Percentiles rank a stretch among this genome's conserved stretches.
phyloP scores from a whole-genome alignment of 1,139 yeast genomes.

The Waltiozyma sp. region DNA sequence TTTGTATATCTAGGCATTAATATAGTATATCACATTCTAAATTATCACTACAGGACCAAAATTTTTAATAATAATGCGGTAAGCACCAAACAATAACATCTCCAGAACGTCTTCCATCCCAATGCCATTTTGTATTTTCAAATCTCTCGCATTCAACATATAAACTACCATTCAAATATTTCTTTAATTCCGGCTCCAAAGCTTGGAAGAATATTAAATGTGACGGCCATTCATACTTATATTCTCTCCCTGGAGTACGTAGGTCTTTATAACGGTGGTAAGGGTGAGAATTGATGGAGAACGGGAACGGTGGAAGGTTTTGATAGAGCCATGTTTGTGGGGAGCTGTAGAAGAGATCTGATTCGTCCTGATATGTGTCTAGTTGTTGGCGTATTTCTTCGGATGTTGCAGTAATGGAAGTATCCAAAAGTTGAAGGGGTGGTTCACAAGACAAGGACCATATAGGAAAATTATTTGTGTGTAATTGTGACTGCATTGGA shows the following conservation, averaged over 20 bases:
- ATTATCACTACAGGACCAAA: too few species aligned
- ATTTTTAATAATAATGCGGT: slow-evolving; percentile 22
- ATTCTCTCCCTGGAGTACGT: slow-evolving; percentile 18
- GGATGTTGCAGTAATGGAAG: slow-evolving; percentile 4
- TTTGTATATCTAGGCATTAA: too few species aligned
- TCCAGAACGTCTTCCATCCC: slow-evolving; percentile 77
- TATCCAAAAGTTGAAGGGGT: slow-evolving; percentile 39
- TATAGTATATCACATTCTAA: too few species aligned
- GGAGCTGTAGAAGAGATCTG: slow-evolving; percentile 69
- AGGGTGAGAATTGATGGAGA: background rate
- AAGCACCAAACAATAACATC: slow-evolving; percentile 30
- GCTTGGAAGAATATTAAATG: slow-evolving; percentile 66
- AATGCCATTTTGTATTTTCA: slow-evolving; percentile 76
- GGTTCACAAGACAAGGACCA: slow-evolving; percentile 94
- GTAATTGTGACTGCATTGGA: slow-evolving; percentile 86
- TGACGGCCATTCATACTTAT: slow-evolving; percentile 52
- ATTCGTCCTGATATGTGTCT: slow-evolving; percentile 61
- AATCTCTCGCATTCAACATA: slow-evolving; percentile 43
- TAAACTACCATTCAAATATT: slow-evolving; percentile 27
- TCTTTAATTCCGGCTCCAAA: slow-evolving; percentile 34
- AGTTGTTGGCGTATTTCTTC: slow-evolving; percentile 17
- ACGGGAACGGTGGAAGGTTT: slow-evolving; percentile 28
- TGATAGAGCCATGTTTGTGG: slow-evolving; percentile 41
- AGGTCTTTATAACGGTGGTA: slow-evolving; percentile 13
- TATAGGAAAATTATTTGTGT: slow-evolving; percentile 36